Base-by-base conservation (phyloP, 306 rosid species). In the Potentilla sterilis region DNA sequence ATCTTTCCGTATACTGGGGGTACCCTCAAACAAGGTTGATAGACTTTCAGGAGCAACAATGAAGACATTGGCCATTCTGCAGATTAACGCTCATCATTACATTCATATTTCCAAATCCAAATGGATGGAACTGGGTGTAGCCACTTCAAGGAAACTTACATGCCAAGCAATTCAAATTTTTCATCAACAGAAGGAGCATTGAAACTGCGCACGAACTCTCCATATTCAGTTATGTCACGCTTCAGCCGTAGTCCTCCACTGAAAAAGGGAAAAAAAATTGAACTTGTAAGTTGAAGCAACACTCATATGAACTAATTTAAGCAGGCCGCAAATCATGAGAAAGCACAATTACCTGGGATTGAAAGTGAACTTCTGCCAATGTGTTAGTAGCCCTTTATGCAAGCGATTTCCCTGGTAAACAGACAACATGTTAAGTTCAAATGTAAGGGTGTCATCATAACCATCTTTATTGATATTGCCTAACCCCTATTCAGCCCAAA, bases 21-120 rank as follows among this genome's bases (percentile, higher is more conserved):
- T 89, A 77, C 99, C 98, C 90, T 96, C 99, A 63, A 92, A 96
- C 75, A 96, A 87, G 77, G 87, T 82, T 62, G 97, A 73, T 78
- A 96, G 99, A 71, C 99, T 96, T 89, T 96, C 99, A 35, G 98
- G 99, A 80, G 99, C 99, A 69, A 96, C 99, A 74, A 96, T 96
- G 67, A 96, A 96, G 86, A 90, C 98, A 84, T 96, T 92, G 84
- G 99, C 99, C 97, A 90, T 79, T 81, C 99, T 96, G 89, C 70
- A 81, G 43, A 40, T 43, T 67, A 80, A 81, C 32, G 35, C 19
- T 54, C 79, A 86, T 72, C 78, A 84, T 75, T 75, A 72, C 75
- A 79, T 77, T 24, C 12, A 66, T 67, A 49, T 59, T 11, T 24
- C 14, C 58, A 40, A 70, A 21, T 16, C n/a, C 15, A 74, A 5